phyloP scores from a whole-genome alignment of 2,329 filamentous ascomycete genomes.

The Xylariaceae sp. region DNA sequence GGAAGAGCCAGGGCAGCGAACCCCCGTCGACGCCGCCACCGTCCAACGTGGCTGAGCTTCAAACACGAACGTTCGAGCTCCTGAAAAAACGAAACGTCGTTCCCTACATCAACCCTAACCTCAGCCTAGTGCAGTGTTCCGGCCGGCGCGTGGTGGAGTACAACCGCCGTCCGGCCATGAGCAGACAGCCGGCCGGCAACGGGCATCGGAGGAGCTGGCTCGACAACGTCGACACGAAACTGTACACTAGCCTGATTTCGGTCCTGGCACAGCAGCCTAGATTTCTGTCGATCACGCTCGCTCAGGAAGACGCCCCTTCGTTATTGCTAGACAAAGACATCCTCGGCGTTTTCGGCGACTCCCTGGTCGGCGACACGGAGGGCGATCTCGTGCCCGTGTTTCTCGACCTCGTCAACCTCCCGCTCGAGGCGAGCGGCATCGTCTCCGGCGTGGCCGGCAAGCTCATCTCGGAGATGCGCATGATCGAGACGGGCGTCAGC shows the following conservation, averaged over 20 bases:
- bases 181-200: slow-evolving; percentile 43
- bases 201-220: slow-evolving; percentile 51
- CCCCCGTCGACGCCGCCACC: slow-evolving; percentile 75
- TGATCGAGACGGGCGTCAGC: slow-evolving; percentile 44
- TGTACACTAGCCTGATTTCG: slow-evolving; percentile 65
- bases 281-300: slow-evolving; percentile 75
- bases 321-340: slow-evolving; percentile 72
- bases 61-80: slow-evolving; percentile 79
- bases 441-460: slow-evolving; percentile 90
- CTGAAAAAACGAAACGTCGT: slow-evolving; percentile 76
- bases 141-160: slow-evolving; percentile 54
- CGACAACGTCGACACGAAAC: slow-evolving; percentile 62
- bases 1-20: slow-evolving; percentile 39
- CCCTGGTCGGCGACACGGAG: slow-evolving; percentile 74
- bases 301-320: slow-evolving; percentile 73
- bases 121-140: slow-evolving; percentile 82
- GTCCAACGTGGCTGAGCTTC: slow-evolving; percentile 75
- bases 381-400: slow-evolving; percentile 82
- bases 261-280: slow-evolving; percentile 63
- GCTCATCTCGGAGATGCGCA: slow-evolving; percentile 72
- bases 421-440: slow-evolving; percentile 88
- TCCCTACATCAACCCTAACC: slow-evolving; percentile 67
- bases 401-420: slow-evolving; percentile 78
- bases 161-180: slow-evolving; percentile 36
- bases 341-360: slow-evolving; percentile 67